Evolutionary conservation across 2,329 filamentous ascomycete genomes (phyloP).

Genomic region (Scleromitrula shiraiana): DNA sequence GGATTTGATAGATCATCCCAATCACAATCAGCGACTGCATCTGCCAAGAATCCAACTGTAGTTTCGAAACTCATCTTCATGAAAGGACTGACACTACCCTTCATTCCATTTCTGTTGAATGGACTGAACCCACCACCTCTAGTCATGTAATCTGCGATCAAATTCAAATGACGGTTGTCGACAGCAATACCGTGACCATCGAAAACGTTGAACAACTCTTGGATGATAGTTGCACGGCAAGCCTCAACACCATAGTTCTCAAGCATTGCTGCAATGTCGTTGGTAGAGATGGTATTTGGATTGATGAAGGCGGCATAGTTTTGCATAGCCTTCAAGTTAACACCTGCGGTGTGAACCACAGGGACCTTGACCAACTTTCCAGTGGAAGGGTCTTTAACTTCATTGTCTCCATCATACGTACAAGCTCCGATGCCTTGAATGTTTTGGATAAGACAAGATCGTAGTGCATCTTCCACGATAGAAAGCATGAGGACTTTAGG

Average conservation of each 20-base stretch:
- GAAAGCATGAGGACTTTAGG: conserved; percentile 92
- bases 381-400: conserved; percentile 39
- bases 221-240: conserved; percentile 76
- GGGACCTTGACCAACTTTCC: conserved; percentile 42
- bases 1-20: conserved; percentile 83
- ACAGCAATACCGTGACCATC: conserved; percentile 84
- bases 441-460: conserved; percentile 76
- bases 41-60: conserved; percentile 85
- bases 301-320: conserved; percentile 79
- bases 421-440: conserved; percentile 71
- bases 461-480: conserved; percentile 74
- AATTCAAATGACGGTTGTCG: conserved; percentile 83
- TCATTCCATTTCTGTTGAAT: conserved; percentile 86
- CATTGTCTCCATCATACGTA: conserved; percentile 55
- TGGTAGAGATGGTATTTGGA: conserved; percentile 79
- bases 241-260: conserved; percentile 88
- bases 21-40: conserved; percentile 84
- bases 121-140: conserved; percentile 79
- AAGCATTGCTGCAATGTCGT: conserved; percentile 84
- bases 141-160: conserved; percentile 99
- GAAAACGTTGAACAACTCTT: conserved; percentile 81
- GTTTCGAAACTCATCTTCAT: conserved; percentile 99
- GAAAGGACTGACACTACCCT: conserved; percentile 78
- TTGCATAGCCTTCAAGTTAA: conserved; percentile 88
- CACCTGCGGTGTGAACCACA: conserved; percentile 70